Base-by-base conservation (phyloP, 2,329 filamentous ascomycete species). In the Talaromyces rugulosus region DNA sequence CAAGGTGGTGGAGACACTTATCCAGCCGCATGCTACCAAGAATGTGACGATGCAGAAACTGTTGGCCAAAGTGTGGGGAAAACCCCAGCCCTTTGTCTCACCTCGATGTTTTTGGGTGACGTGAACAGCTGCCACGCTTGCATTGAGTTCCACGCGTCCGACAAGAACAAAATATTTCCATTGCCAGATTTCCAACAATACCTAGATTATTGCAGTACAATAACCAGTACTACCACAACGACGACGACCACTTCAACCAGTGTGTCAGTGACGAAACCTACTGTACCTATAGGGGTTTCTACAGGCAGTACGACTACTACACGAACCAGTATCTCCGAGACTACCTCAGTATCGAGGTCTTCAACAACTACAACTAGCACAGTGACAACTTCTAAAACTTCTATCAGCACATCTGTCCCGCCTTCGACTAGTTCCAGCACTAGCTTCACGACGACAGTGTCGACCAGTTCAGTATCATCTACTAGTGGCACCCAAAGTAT, bases 31-130 rank as follows among this genome's bases (percentile, higher is more conserved):
- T 90, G 87, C 71, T 88, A 72, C 64, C 74, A 73, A 4, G 53
- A 68, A 0, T 90, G 87, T 71, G 82, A 87, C 64, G 76, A 79
- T 33, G 80, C 79, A 16, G 77, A 71, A 36, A 51, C 79, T 2
- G 81, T 83, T 66, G 83, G 76, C 0, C 75, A 83, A 60, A 66
- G 63, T 0, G 64, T 75, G 1, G 87, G 87, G 30, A 85, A 85
- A 68, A 71, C 69, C 5, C 51, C 58, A 0, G 28, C 27, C 1
- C 61, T 70, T 3, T 71, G 69, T 33, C 40, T 36, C 5, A 30
- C 31, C 7, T 70, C 69, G 2, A 47, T 62, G 1, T 70, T 70
- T 16, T 47, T 14, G 44, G 34, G 1, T 0, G 40, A 56, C n/a
- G 28, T 65, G 11, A 27, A 8, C 5, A 28, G 54, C n/a, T 64